These are phyloP conservation scores for Fraxinus greggii DNA, from an alignment of 305 asterid species.

Conservation along the genomic window DNA sequence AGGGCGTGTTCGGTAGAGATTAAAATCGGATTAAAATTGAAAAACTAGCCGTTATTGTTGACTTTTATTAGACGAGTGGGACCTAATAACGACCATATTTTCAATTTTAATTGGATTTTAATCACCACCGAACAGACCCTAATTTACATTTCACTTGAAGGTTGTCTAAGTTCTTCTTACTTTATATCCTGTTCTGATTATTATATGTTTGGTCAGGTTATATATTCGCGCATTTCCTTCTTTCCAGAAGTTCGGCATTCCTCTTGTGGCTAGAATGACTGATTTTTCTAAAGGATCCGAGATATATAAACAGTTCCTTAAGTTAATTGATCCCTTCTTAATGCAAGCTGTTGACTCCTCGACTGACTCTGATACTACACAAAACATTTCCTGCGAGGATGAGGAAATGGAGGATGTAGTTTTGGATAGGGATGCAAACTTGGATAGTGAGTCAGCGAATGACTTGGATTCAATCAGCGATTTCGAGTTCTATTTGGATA, in stretches of 20 bases:
- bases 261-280: conserved; percentile 58
- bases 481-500: conserved; percentile 41
- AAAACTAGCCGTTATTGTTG: no score
- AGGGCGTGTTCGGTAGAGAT: no score
- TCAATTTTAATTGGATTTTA: no score
- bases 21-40: no score
- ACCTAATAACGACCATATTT: no score
- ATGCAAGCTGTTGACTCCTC: conserved; percentile 37
- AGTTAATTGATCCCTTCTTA: conserved; percentile 51
- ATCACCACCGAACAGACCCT: no score
- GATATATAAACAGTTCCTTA: conserved; percentile 47
- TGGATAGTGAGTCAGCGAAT: conserved; percentile 21
- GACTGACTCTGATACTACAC: conserved; percentile 31
- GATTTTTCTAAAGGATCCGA: conserved; percentile 55
- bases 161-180: neutral
- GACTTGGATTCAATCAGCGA: conserved; percentile 23
- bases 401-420: conserved; percentile 31
- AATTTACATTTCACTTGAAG: conserved; percentile 7
- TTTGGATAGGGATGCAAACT: conserved; percentile 31
- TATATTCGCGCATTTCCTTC: neutral
- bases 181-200: conserved; percentile 12
- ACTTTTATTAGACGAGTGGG: no score
- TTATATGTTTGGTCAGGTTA: conserved; percentile 38
- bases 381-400: conserved; percentile 31
- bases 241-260: conserved; percentile 54